A percentile compares a stretch with the other conserved stretches of the same genome.
Conservation (phyloP, 176 grass and related monocot species). For the Ensete ventricosum region DNA sequence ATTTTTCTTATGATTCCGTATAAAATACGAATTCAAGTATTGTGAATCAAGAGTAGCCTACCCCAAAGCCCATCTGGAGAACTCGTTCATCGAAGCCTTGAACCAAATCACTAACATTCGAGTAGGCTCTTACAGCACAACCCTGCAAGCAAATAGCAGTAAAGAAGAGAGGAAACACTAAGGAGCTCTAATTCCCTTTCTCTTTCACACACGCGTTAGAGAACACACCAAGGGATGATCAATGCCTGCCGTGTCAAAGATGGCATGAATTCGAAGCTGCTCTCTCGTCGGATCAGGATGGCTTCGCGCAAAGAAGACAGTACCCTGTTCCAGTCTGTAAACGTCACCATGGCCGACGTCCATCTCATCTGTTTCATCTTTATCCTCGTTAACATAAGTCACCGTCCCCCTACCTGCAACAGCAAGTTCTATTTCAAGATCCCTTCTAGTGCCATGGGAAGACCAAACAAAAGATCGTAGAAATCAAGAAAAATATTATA, state of each 20-base stretch:
- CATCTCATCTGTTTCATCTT: conserved; percentile 7
- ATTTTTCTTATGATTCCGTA: background rate
- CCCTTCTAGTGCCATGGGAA: too few species aligned
- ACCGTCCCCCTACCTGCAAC: background rate
- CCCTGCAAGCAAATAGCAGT: conserved; percentile 29
- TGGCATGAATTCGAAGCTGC: conserved; percentile 57
- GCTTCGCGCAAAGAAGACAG: conserved; percentile 58
- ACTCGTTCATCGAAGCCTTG: conserved; percentile 54
- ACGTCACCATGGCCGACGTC: conserved; percentile 58
- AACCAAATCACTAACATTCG: conserved; percentile 48
- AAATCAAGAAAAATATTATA: too few species aligned
- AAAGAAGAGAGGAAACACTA: background rate
- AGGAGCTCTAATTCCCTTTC: background rate
- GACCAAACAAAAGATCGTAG: too few species aligned
- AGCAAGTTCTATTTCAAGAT: background rate
- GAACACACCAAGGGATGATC: conserved; percentile 32
- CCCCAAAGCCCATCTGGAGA: conserved; percentile 58
- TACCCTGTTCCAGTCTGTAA: conserved; percentile 63
- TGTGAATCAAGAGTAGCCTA: conserved; percentile 14
- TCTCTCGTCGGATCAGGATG: conserved; percentile 35
- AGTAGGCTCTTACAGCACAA: conserved; percentile 44
- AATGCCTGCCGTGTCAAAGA: conserved; percentile 42
- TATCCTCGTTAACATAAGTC: background rate
- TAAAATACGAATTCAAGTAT: background rate
- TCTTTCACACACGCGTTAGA: too few species aligned